A percentile compares a stretch with the other conserved stretches of the same genome.
These are phyloP conservation scores for Penicillium tannophilum DNA, from an alignment of 495 filamentous ascomycete species.

Conservation along the genomic window DNA sequence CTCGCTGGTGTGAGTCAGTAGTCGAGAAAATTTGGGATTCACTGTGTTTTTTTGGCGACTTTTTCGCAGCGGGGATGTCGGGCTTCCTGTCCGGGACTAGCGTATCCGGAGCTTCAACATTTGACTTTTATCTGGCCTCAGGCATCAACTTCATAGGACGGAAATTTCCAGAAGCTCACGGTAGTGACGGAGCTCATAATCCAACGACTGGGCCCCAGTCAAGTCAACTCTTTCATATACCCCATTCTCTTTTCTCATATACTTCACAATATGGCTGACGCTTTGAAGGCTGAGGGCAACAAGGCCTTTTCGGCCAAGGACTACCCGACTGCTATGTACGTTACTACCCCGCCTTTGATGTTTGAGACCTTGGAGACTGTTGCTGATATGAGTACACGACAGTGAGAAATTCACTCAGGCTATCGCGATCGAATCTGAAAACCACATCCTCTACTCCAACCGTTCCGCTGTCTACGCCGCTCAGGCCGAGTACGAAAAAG, in stretches of 20 bases:
- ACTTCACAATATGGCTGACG: constrained; percentile 50
- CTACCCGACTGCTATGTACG: constrained; percentile 93
- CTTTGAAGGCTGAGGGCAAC: constrained; percentile 94
- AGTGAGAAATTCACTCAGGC: constrained; percentile 94
- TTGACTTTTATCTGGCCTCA: constrained; percentile 29
- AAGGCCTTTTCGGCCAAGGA: constrained; percentile 97
- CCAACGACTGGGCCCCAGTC: constrained; percentile 12
- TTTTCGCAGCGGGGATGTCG: constrained; percentile 35
- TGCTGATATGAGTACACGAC: constrained; percentile 17
- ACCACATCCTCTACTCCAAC: constrained; percentile 98
- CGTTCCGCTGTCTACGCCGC: constrained; percentile 95
- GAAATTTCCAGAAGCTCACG: constrained; percentile 56
- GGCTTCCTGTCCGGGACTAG: constrained; percentile 35
- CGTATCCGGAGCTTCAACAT: constrained; percentile 23
- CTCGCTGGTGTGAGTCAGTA: constrained; percentile 15
- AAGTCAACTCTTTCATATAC: constrained; percentile 6
- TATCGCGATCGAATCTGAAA: constrained; percentile 81
- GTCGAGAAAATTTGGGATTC: constrained; percentile 28
- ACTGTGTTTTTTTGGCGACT: constrained; percentile 31
- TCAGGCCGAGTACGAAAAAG: constrained; percentile 79
- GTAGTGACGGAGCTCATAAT: constrained; percentile 26
- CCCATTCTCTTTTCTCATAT: constrained; percentile 7
- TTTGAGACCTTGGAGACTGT: constrained; percentile 5
- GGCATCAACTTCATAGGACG: constrained; percentile 28
- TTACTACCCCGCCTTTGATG: constrained; percentile 34